Conservation (phyloP, 345 rosid genomes). For the Schrenkiella parvula region DNA sequence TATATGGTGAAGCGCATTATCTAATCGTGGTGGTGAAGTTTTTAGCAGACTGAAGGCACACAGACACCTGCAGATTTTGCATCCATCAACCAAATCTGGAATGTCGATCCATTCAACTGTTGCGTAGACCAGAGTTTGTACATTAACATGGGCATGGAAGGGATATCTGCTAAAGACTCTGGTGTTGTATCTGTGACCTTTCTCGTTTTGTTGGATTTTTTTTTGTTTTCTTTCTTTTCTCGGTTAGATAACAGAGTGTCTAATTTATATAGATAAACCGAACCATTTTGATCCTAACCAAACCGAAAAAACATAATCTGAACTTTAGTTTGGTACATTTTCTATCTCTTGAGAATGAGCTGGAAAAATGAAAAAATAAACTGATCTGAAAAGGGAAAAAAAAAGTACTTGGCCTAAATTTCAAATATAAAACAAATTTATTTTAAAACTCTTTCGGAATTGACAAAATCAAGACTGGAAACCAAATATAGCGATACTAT, state of each 20-base stretch:
- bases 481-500: background rate
- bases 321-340: background rate
- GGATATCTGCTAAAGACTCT: slow-evolving; percentile 1
- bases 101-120: background rate
- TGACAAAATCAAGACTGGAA: background rate
- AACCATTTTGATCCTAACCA: background rate
- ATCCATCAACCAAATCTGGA: slow-evolving; percentile 2
- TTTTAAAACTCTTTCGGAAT: background rate
- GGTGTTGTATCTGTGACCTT: slow-evolving; percentile 18
- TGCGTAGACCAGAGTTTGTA: slow-evolving; percentile 14
- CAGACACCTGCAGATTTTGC: background rate
- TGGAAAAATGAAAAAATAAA: background rate
- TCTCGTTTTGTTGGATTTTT: slow-evolving; percentile 1
- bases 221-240: background rate
- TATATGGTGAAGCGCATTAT: background rate
- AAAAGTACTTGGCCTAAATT: background rate
- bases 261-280: slow-evolving; percentile 13
- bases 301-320: background rate
- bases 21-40: background rate
- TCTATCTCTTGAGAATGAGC: background rate
- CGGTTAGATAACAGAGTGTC: background rate
- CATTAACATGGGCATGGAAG: slow-evolving; percentile 12
- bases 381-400: background rate
- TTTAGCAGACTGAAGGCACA: background rate
- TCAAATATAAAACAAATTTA: background rate